Percentiles rank a stretch among this genome's conserved stretches.
Evolutionary conservation across 2,329 filamentous ascomycete species (phyloP).

Genomic region (Incumbomyces delicatus): DNA sequence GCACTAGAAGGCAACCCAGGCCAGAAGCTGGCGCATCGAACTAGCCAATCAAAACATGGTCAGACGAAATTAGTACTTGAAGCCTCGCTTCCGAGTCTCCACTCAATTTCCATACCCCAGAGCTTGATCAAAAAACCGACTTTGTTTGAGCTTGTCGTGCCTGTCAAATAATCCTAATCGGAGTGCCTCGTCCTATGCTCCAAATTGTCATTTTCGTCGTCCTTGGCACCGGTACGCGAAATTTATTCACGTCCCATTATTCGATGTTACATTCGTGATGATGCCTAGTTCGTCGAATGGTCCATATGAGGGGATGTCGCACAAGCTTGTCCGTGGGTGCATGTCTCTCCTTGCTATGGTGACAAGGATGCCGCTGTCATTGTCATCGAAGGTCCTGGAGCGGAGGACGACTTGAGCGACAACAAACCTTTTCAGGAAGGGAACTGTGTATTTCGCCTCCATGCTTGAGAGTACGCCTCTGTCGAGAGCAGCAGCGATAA

Average conservation of each 20-base stretch:
- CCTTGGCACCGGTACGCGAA: no score
- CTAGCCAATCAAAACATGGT: background rate
- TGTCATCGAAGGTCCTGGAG: no score
- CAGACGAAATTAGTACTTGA: no score
- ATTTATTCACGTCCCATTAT: no score
- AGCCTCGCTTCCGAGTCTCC: background rate
- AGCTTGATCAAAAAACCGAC: background rate
- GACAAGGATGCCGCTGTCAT: conserved; percentile 11
- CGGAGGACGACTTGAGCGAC: conserved; percentile 10
- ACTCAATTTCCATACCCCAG: conserved; percentile 2
- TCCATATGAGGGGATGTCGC: conserved; percentile 16
- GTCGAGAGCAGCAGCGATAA: conserved; percentile 13
- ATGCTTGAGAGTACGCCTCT: conserved; percentile 16
- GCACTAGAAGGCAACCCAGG: no score
- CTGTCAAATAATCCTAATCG: no score
- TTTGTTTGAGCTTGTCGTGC: no score
- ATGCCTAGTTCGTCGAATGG: background rate
- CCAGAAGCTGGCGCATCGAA: background rate
- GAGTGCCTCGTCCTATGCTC: no score
- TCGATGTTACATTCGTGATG: no score
- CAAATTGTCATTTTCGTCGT: no score
- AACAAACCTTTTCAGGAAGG: conserved; percentile 14
- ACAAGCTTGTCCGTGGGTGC: conserved; percentile 8
- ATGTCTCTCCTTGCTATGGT: conserved; percentile 15
- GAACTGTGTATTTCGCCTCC: conserved; percentile 12